These are phyloP conservation scores for Lignosus rhinocerotis DNA, from an alignment of 1,284 basidiomycete genomes.

Conservation along the genomic window DNA sequence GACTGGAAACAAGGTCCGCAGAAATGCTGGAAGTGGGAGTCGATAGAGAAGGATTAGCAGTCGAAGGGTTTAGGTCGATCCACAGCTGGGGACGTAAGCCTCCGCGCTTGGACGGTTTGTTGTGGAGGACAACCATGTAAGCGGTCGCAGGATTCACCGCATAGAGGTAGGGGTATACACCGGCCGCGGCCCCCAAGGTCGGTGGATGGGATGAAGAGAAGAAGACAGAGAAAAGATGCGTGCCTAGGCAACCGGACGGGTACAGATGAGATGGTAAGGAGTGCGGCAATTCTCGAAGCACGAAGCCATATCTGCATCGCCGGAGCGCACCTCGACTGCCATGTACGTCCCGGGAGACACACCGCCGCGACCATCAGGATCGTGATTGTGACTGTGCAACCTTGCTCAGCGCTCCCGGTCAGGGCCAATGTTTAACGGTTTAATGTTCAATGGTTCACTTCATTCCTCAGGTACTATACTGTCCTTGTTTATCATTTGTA, in stretches of 20 bases:
- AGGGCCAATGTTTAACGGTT: no score
- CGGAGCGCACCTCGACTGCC: conserved; percentile 2
- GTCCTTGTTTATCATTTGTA: no score
- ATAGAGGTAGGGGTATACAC: conserved; percentile 5
- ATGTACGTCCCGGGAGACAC: not conserved
- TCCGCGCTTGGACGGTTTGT: conserved; percentile 18
- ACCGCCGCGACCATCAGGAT: not conserved
- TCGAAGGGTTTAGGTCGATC: conserved; percentile 47
- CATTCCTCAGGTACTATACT: no score
- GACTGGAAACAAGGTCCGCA: conserved; percentile 26
- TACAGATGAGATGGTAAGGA: not conserved
- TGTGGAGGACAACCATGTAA: conserved; percentile 22
- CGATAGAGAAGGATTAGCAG: conserved; percentile 16
- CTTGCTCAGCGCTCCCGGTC: not conserved
- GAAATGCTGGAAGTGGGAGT: conserved; percentile 26
- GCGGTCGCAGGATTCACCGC: conserved; percentile 10
- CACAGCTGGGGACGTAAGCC: conserved; percentile 42
- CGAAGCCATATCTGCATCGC: conserved; percentile 14
- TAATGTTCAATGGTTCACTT: no score
- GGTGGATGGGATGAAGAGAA: conserved; percentile 1
- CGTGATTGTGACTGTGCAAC: conserved; percentile 22
- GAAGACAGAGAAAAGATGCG: not conserved
- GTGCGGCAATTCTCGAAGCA: not conserved
- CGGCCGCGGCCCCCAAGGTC: not conserved
- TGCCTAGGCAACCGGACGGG: conserved; percentile 7